Conservation (phyloP, 2,329 filamentous ascomycete species). For the Tolypocladium ophioglossoides region DNA sequence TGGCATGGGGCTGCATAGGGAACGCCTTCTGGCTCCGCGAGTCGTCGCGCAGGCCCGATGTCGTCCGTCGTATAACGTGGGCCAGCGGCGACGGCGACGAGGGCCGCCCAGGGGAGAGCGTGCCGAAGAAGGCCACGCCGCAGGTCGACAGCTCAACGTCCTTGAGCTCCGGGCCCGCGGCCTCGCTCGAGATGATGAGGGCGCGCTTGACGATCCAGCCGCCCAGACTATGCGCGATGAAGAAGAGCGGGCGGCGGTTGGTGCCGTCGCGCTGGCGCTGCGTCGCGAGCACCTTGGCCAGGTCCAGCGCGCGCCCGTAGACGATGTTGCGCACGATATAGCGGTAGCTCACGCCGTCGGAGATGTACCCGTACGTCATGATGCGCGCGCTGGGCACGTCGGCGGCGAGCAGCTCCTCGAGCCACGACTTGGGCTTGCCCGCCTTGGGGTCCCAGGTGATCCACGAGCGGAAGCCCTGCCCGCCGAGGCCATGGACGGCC, state of each 20-base stretch:
- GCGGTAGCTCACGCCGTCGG: conserved; percentile 11
- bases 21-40: not conserved
- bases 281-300: conserved; percentile 11
- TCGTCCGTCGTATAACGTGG: conserved; percentile 13
- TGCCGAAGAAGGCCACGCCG: conserved; percentile 17
- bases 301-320: conserved; percentile 12
- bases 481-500: conserved; percentile 15
- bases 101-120: conserved; percentile 10
- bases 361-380: conserved; percentile 14
- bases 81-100: conserved; percentile 14
- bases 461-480: conserved; percentile 15
- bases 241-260: conserved; percentile 12
- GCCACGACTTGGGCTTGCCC: conserved; percentile 12
- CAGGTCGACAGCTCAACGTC: conserved; percentile 15
- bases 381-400: conserved; percentile 16
- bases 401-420: conserved; percentile 11
- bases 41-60: conserved; percentile 5
- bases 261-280: conserved; percentile 9
- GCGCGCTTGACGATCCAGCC: conserved; percentile 18
- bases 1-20: conserved; percentile 5
- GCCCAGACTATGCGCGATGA: conserved; percentile 16
- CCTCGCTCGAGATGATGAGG: conserved; percentile 16
- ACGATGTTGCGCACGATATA: conserved; percentile 13
- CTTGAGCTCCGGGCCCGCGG: conserved; percentile 9
- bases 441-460: conserved; percentile 9